Conservation (phyloP, 768 basidiomycete species). For the Suillus sp. region DNA sequence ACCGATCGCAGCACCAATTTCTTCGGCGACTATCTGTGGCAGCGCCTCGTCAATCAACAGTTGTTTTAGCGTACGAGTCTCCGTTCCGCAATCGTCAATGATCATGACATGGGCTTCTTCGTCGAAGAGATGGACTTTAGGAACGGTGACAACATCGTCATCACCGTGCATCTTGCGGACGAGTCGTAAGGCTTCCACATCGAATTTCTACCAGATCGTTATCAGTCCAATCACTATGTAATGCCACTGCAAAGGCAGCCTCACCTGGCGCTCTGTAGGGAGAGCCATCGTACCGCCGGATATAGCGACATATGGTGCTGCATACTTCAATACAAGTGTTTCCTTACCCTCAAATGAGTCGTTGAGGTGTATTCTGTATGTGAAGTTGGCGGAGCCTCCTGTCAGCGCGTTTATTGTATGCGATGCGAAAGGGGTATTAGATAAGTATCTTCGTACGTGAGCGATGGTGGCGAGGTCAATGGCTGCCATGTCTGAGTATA, state of each 20-base stretch:
- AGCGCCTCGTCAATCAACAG: slow-evolving; percentile 39
- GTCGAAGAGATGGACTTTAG: slow-evolving; percentile 53
- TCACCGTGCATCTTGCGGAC: slow-evolving; percentile 38
- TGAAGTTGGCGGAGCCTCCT: slow-evolving; percentile 59
- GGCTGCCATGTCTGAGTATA: slow-evolving; percentile 21
- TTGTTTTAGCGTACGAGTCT: slow-evolving; percentile 41
- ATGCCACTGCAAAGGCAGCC: slow-evolving; percentile 8
- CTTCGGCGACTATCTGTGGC: slow-evolving; percentile 32
- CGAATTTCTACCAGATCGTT: slow-evolving; percentile 40
- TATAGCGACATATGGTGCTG: slow-evolving; percentile 43
- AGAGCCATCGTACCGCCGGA: slow-evolving; percentile 31
- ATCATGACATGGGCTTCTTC: slow-evolving; percentile 51
- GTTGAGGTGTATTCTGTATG: slow-evolving; percentile 53
- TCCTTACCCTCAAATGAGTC: slow-evolving; percentile 41
- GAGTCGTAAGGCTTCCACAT: slow-evolving; percentile 52
- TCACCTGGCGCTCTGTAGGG: slow-evolving; percentile 57
- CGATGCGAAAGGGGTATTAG: slow-evolving; percentile 49
- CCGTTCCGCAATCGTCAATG: slow-evolving; percentile 61
- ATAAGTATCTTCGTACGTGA: slow-evolving; percentile 46
- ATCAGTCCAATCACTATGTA: slow-evolving; percentile 12
- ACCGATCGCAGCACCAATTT: slow-evolving; percentile 57
- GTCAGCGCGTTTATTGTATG: slow-evolving; percentile 41
- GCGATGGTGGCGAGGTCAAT: slow-evolving; percentile 32
- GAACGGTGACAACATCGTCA: slow-evolving; percentile 46
- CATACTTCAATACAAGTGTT: slow-evolving; percentile 63